Base-by-base conservation (phyloP, 1,139 yeast species). In the Hansenula anomala region DNA sequence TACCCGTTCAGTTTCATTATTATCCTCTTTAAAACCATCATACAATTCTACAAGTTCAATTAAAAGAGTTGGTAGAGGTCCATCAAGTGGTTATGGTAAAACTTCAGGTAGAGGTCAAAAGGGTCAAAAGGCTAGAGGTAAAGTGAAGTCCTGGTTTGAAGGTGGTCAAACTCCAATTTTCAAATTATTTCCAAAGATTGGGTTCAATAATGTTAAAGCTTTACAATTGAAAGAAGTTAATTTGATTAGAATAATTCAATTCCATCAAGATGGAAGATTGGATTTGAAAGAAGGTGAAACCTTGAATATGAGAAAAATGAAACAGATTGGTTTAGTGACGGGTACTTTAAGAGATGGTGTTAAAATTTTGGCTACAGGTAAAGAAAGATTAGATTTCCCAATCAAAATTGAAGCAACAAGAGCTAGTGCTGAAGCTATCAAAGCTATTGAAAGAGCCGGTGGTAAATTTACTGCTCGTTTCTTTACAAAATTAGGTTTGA, bases 91-190 rank as follows among this genome's bases (percentile, higher is more conserved):
- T 14, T 69, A 71, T 51, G 95, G 99, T 67, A 89, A 90, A 64
- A 92, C 97, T 2, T 80, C 97, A 4, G 96, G 96, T 36, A 77
- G 98, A 61, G 99, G 99, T 70, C 96, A 88, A 59, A 94, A 90
- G 66, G 99, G 99, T 78, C 98, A 92, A 62, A 90, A 90, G 66
- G 97, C 97, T 13, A 78, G 97, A 65, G 87, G 92, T 28, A 78
- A 81, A 38, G 94, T 90, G 18, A 92, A 90, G 43, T 78, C 84
- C 46, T 88, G 95, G 92, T 87, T 90, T 60, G 98, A 92, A 69
- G 99, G 99, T 76, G 98, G 98, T 58, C 99, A 92, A 61, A 92
- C 98, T 1, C 97, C 97, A 19, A 82, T 82, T 54, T 85, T 80
- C 58, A 85, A 85, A 61, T 67, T 89, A 45, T 88, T 89, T 62